Percentiles rank a stretch among this genome's conserved stretches.
Evolutionary conservation across 1,284 basidiomycete genomes (phyloP).

Genomic region (Cerrena zonata): DNA sequence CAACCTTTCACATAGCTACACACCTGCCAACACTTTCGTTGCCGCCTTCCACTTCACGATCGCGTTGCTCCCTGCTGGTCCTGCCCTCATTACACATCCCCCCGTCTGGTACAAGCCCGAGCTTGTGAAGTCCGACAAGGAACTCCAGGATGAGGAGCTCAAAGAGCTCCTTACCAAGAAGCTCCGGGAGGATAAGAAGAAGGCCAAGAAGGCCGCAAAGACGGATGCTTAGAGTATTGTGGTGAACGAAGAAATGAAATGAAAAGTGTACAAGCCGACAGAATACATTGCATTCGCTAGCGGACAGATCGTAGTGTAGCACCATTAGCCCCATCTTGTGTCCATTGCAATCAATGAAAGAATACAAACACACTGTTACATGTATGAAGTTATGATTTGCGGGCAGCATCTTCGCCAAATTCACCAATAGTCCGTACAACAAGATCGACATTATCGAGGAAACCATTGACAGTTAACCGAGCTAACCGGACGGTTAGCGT

Average conservation of each 20-base stretch:
- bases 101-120: constrained; percentile 91
- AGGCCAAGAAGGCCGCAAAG: constrained; percentile 69
- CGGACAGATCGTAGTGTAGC: constrained; percentile 5
- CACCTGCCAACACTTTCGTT: constrained; percentile 73
- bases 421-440: constrained; percentile 76
- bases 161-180: constrained; percentile 75
- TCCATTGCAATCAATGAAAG: neutral
- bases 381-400: constrained; percentile 10
- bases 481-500: constrained; percentile 80
- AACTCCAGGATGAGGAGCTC: constrained; percentile 81
- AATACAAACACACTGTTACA: neutral
- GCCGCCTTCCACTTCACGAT: constrained; percentile 96
- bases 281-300: constrained; percentile 3
- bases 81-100: constrained; percentile 78
- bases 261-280: neutral
- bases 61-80: constrained; percentile 80
- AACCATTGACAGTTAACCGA: constrained; percentile 75
- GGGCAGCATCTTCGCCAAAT: constrained; percentile 60
- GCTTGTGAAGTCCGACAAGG: constrained; percentile 83
- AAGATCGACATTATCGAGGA: constrained; percentile 82
- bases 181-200: constrained; percentile 88
- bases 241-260: constrained; percentile 10
- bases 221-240: constrained; percentile 27
- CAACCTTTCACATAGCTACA: constrained; percentile 48
- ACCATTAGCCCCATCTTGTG: constrained; percentile 1